A percentile compares a stretch with the other conserved stretches of the same genome.
phyloP scores from a whole-genome alignment of 805 yeast genomes.

The Teunomyces gatunensis region DNA sequence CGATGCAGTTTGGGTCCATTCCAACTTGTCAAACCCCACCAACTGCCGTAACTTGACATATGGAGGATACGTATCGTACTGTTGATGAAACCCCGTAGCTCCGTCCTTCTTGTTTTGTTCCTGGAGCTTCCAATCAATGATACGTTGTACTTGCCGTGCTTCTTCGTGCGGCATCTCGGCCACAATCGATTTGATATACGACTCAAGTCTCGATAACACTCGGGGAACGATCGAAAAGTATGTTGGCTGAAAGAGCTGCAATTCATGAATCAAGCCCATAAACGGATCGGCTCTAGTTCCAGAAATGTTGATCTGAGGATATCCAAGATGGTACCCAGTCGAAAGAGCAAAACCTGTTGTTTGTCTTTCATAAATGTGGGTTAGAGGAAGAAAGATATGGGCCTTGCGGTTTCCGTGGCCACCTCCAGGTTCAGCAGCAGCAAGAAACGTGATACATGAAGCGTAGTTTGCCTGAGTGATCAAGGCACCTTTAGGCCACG shows the following conservation, averaged over 20 bases:
- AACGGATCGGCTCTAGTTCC: conserved; percentile 19
- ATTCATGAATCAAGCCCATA: conserved; percentile 25
- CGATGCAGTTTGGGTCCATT: conserved; percentile 29
- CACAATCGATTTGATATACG: conserved; percentile 13
- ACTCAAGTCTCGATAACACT: conserved; percentile 34
- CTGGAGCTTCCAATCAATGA: conserved; percentile 9
- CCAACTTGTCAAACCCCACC: conserved; percentile 17
- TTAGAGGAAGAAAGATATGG: conserved; percentile 49
- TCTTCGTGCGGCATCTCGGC: conserved; percentile 4
- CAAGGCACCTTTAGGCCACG: conserved; percentile 66
- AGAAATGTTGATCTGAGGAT: conserved; percentile 32
- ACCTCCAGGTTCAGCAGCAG: background rate
- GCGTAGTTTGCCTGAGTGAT: conserved; percentile 50
- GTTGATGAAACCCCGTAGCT: conserved; percentile 5
- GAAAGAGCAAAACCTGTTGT: conserved; percentile 43
- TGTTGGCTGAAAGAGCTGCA: conserved; percentile 26
- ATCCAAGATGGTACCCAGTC: conserved; percentile 52
- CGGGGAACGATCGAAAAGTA: conserved; percentile 37
- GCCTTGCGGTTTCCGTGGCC: conserved; percentile 6
- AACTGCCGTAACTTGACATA: conserved; percentile 8
- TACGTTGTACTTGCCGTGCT: conserved; percentile 6
- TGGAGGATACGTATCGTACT: conserved; percentile 15
- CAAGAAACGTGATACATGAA: conserved; percentile 37
- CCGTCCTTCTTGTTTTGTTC: conserved; percentile 10
- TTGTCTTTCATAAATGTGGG: conserved; percentile 57